Conservation (phyloP, 257 asterid species). For the Lithospermum erythrorhizon region DNA sequence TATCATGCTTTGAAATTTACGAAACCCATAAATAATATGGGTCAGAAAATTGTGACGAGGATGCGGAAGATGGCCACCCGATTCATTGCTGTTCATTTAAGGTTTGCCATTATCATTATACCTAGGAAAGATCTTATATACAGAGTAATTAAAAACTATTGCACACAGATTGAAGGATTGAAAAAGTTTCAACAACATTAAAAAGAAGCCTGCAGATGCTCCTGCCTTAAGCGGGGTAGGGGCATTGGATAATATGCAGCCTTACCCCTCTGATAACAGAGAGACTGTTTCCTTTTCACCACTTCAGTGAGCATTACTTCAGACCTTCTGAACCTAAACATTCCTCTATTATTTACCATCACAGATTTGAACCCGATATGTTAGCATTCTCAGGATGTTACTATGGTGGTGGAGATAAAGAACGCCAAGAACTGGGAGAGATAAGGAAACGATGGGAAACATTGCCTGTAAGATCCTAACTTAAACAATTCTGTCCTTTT, state of each 20-base stretch:
- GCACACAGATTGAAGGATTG: too few species aligned
- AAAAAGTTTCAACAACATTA: too few species aligned
- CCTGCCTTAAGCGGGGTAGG: too few species aligned
- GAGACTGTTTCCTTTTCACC: too few species aligned
- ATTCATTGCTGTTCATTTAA: conserved; percentile 85
- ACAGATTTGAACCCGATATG: conserved; percentile 73
- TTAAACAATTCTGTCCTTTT: too few species aligned
- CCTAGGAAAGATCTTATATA: conserved; percentile 5
- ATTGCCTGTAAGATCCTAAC: conserved; percentile 35
- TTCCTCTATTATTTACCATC: conserved; percentile 3
- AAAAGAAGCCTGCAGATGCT: too few species aligned
- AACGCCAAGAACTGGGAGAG: conserved; percentile 45
- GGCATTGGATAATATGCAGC: too few species aligned
- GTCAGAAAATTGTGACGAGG: conserved; percentile 65
- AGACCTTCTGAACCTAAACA: too few species aligned
- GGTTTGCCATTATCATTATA: conserved; percentile 37
- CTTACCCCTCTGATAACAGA: too few species aligned
- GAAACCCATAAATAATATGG: conserved; percentile 66
- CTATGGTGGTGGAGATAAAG: conserved; percentile 70
- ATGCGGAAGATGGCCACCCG: conserved; percentile 81
- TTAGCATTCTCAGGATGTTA: conserved; percentile 71
- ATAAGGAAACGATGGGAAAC: conserved; percentile 71
- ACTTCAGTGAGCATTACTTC: too few species aligned
- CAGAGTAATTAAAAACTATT: too few species aligned
- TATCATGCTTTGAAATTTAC: conserved; percentile 91